Percentiles rank a stretch among this genome's conserved stretches.
phyloP scores from a whole-genome alignment of 306 rosid species.

The Ceratonia siliqua region DNA sequence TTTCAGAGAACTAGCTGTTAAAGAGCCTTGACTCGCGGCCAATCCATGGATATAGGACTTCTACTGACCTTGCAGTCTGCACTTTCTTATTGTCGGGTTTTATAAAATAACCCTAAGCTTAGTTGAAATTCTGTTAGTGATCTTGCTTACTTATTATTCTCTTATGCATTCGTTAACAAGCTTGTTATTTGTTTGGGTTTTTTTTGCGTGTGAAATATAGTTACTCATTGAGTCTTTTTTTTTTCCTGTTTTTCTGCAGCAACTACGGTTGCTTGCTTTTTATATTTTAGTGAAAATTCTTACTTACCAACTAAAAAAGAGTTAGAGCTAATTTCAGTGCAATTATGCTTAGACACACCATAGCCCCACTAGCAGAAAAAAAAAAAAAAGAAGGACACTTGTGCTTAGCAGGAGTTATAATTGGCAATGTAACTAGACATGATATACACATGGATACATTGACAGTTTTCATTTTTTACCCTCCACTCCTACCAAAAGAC shows the following conservation, averaged over 20 bases:
- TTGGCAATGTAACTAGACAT: background rate
- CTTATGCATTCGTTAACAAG: background rate
- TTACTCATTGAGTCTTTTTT: background rate
- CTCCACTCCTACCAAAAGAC: background rate
- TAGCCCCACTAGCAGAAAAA: too few relatives aligned
- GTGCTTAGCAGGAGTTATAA: background rate
- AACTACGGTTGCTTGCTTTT: background rate
- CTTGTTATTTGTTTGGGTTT: background rate
- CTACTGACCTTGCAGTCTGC: background rate
- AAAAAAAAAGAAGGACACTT: too few relatives aligned
- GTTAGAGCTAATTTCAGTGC: background rate
- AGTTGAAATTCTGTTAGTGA: background rate
- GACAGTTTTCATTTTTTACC: background rate
- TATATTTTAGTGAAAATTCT: background rate
- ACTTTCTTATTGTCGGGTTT: background rate
- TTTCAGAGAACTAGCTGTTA: background rate
- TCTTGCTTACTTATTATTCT: background rate
- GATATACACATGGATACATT: background rate
- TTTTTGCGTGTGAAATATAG: background rate
- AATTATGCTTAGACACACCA: too few relatives aligned
- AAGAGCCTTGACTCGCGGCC: background rate
- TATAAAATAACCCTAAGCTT: background rate
- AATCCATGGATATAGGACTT: background rate
- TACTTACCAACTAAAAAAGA: background rate
- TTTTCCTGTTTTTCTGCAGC: background rate